Conservation (phyloP, 2,329 filamentous ascomycete genomes). For the Nothophoma quercina region DNA sequence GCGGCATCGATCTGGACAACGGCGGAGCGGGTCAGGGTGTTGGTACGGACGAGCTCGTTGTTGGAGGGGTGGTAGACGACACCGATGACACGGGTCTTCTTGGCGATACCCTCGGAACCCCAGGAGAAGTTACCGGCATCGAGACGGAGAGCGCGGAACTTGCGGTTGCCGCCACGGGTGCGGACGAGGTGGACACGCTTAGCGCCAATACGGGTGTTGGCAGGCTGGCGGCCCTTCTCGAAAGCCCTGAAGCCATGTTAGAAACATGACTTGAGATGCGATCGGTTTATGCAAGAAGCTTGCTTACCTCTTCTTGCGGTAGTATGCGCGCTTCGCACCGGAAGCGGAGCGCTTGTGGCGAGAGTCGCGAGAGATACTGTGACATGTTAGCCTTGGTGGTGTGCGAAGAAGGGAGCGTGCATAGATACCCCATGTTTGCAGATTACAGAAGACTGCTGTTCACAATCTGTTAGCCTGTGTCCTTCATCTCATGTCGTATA, state of each 20-base stretch:
- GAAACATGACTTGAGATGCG: constrained; percentile 69
- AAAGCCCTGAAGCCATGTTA: constrained; percentile 88
- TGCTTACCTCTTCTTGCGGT: constrained; percentile 64
- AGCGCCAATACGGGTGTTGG: constrained; percentile 98
- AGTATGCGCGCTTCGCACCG: constrained; percentile 82
- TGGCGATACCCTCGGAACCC: constrained; percentile 96
- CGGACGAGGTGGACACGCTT: constrained; percentile 98
- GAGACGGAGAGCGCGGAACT: constrained; percentile 98
- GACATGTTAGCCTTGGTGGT: constrained; percentile 45
- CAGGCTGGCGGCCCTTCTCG: constrained; percentile 99
- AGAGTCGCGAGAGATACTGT: constrained; percentile 98
- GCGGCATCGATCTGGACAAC: constrained; percentile 99
- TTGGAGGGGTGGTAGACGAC: constrained; percentile 99
- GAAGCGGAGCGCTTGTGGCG: constrained; percentile 99
- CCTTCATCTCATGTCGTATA: constrained; percentile 11
- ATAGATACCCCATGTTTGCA: constrained; percentile 62
- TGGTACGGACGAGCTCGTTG: constrained; percentile 99
- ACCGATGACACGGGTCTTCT: constrained; percentile 98
- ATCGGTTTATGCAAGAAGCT: constrained; percentile 60
- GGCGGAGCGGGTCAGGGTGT: constrained; percentile 99
- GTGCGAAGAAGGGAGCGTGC: constrained; percentile 8
- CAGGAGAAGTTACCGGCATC: constrained; percentile 99
- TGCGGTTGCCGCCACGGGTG: constrained; percentile 98
- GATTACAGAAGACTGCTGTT: constrained; percentile 53
- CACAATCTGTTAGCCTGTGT: constrained; percentile 39